phyloP scores from a whole-genome alignment of 805 yeast species.

The Suhomyces prunicola region DNA sequence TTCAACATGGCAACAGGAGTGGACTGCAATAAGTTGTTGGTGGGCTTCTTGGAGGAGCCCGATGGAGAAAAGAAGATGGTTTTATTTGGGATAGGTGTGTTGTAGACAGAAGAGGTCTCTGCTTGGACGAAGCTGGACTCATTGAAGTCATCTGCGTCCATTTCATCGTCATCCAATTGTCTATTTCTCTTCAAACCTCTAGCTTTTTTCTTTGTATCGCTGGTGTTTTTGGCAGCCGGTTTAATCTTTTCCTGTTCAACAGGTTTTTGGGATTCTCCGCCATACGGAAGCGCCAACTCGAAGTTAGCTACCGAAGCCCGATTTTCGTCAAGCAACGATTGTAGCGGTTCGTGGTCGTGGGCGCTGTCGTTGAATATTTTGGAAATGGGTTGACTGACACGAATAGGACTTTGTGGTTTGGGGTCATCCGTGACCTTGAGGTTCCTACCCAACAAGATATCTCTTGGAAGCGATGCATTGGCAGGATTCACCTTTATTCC shows the following conservation, averaged over 20 bases:
- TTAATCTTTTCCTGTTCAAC: background rate
- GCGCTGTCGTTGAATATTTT: slow-evolving; percentile 7
- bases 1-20: slow-evolving; percentile 23
- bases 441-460: slow-evolving; percentile 15
- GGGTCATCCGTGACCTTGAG: slow-evolving; percentile 16
- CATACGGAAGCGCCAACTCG: slow-evolving; percentile 17
- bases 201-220: background rate
- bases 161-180: slow-evolving; percentile 1
- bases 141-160: background rate
- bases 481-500: background rate
- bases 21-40: slow-evolving; percentile 16
- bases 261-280: background rate
- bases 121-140: slow-evolving; percentile 5
- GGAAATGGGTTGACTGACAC: slow-evolving; percentile 12
- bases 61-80: slow-evolving; percentile 29
- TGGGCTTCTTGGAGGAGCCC: slow-evolving; percentile 14
- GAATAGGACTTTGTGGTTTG: slow-evolving; percentile 7
- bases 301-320: slow-evolving; percentile 11
- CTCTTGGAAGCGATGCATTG: slow-evolving; percentile 10
- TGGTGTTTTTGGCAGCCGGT: background rate
- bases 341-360: slow-evolving; percentile 19
- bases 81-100: slow-evolving; percentile 27
- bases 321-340: slow-evolving; percentile 18
- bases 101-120: slow-evolving; percentile 12
- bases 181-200: slow-evolving; percentile 11